Evolutionary conservation across 495 filamentous ascomycete genomes (phyloP), one percentile per base, ranked within the genome.

Genomic region (Podospora tetraspora): DNA sequence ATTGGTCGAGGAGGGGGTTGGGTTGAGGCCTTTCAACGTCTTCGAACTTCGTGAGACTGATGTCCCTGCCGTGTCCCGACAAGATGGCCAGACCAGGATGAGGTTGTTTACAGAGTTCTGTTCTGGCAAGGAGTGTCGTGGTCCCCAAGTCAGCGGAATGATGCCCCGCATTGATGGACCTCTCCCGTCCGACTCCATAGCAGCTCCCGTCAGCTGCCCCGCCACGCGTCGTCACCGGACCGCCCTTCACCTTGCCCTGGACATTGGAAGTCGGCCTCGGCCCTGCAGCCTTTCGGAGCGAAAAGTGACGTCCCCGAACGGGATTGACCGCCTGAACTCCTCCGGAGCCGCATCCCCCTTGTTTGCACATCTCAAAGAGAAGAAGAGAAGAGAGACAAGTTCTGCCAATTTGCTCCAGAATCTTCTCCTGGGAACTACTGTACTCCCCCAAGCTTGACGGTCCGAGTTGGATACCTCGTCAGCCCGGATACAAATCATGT

Each of bases 401-500:
- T 6, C 16, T n/a, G 5, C 16, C 37, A 52, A 52, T 52, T 52
- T 19, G 19, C 10, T n/a, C 43, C 19, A 7, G 16, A 52, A 43
- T 9, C 5, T n/a, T n/a, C 19, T n/a, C 43, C 19, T n/a, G 5
- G 6, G 7, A 8, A n/a, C 32, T 37, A 13, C 32, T 37, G 12
- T 34, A 13, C 32, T 32, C 30, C 30, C 30, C 8, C 2, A 13
- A 37, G 34, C 34, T 43, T 6, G 34, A 19, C 12, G 3, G 13
- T 43, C 13, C 3, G 13, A 43, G 34, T 12, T 7, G 13, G 13
- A 43, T 16, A 43, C 13, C 13, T 43, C 4, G 13, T 6, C 34
- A 1, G 34, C 13, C 34, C 43, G 16, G 43, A 60, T 25, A 7
- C 4, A 29, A 60, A 29, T 12, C 37, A 97, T 97, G 93, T 89